phyloP scores from a whole-genome alignment of 805 yeast species.

The Barnettozyma californica region DNA sequence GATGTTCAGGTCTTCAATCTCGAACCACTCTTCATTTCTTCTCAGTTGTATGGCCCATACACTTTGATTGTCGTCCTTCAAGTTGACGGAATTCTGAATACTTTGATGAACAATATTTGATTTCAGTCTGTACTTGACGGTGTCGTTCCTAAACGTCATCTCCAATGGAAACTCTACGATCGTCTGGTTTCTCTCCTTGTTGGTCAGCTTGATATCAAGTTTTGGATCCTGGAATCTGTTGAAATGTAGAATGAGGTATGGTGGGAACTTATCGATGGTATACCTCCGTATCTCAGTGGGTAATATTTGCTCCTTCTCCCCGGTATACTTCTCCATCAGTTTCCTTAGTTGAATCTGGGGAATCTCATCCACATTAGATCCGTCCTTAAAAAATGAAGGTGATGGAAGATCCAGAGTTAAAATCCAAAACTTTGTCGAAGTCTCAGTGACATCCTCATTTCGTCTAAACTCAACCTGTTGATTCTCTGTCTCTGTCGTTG shows the following conservation, averaged over 20 bases:
- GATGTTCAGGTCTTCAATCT: slow-evolving; percentile 47
- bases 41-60: slow-evolving; percentile 47
- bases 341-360: slow-evolving; percentile 45
- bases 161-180: slow-evolving; percentile 52
- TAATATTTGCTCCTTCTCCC: slow-evolving; percentile 28
- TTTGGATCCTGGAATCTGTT: slow-evolving; percentile 44
- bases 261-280: slow-evolving; percentile 42
- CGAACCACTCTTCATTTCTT: slow-evolving; percentile 49
- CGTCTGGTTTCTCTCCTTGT: slow-evolving; percentile 49
- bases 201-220: slow-evolving; percentile 27
- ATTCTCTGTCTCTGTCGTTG: slow-evolving; percentile 21
- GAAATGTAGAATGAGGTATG: slow-evolving; percentile 48
- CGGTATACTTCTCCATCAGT: slow-evolving; percentile 40
- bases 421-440: slow-evolving; percentile 40
- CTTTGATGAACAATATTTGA: slow-evolving; percentile 42
- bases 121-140: slow-evolving; percentile 36
- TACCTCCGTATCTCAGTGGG: slow-evolving; percentile 34
- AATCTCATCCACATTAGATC: slow-evolving; percentile 37
- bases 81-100: slow-evolving; percentile 13
- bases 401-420: slow-evolving; percentile 58
- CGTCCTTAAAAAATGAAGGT: slow-evolving; percentile 49
- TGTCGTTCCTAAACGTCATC: slow-evolving; percentile 26
- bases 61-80: slow-evolving; percentile 28
- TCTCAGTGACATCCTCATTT: slow-evolving; percentile 4
- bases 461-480: slow-evolving; percentile 13